Evolutionary conservation across 805 yeast genomes (phyloP).

Genomic region (Saccharomycopsis schoenii): DNA sequence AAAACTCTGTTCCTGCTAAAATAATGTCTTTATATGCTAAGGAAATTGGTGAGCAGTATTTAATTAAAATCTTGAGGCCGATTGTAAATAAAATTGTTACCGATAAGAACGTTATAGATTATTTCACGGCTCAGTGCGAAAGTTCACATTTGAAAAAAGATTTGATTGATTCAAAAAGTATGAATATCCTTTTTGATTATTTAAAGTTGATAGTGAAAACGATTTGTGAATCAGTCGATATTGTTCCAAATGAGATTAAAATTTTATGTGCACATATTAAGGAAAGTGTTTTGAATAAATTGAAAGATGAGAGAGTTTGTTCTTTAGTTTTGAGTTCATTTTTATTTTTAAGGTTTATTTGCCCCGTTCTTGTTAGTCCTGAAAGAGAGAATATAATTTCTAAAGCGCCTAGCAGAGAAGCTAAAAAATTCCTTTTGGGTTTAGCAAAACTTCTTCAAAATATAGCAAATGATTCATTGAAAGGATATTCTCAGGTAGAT

Average conservation of each 20-base stretch:
- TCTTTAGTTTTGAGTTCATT: conserved; percentile 78
- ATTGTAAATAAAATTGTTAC: conserved; percentile 44
- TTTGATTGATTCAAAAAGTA: conserved; percentile 17
- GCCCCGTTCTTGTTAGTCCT: conserved; percentile 89
- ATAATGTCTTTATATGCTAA: conserved; percentile 67
- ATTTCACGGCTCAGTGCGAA: conserved; percentile 23
- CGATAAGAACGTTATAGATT: conserved; percentile 47
- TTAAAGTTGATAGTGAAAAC: conserved; percentile 45
- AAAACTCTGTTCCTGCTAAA: conserved; percentile 77
- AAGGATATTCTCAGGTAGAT: not conserved
- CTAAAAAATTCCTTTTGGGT: conserved; percentile 61
- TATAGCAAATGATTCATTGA: conserved; percentile 68
- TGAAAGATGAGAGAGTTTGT: conserved; percentile 38
- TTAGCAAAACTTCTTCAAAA: conserved; percentile 79
- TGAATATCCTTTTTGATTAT: conserved; percentile 43
- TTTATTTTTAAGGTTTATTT: conserved; percentile 66
- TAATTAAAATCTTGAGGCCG: conserved; percentile 44
- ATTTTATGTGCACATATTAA: conserved; percentile 59
- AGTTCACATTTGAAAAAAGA: conserved; percentile 7
- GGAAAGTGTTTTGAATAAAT: conserved; percentile 24
- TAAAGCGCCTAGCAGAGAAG: conserved; percentile 26
- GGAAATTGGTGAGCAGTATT: conserved; percentile 50
- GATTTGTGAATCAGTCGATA: conserved; percentile 44
- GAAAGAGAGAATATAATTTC: conserved; percentile 36
- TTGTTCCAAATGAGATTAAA: conserved; percentile 66